Conservation (phyloP, 257 asterid species). For the Dorcoceras hygrometricum region DNA sequence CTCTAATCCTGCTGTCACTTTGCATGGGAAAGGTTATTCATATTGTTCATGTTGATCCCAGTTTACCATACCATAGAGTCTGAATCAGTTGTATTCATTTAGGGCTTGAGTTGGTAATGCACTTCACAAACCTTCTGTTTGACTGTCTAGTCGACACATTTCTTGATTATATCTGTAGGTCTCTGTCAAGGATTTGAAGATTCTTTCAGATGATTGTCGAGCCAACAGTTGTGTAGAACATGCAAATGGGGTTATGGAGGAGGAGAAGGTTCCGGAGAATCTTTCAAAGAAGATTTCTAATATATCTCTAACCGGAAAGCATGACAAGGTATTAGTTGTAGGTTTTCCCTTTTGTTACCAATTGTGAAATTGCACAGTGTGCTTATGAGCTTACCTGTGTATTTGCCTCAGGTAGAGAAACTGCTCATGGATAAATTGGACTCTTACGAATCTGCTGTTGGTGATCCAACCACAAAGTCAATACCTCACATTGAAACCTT, state of each 20-base stretch:
- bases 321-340: slow-evolving; percentile 52
- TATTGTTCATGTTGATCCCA: not conserved
- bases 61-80: not conserved
- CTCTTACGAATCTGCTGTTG: slow-evolving; percentile 69
- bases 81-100: not conserved
- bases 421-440: slow-evolving; percentile 75
- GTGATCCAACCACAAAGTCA: slow-evolving; percentile 57
- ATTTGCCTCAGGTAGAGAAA: slow-evolving; percentile 53
- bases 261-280: slow-evolving; percentile 81
- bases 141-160: slow-evolving; percentile 2
- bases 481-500: slow-evolving; percentile 45
- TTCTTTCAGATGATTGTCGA: slow-evolving; percentile 59
- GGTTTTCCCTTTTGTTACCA: slow-evolving; percentile 10
- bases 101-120: not conserved
- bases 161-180: slow-evolving; percentile 33
- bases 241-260: slow-evolving; percentile 85
- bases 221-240: slow-evolving; percentile 85
- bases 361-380: not conserved
- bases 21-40: not conserved
- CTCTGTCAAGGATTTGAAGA: slow-evolving; percentile 60
- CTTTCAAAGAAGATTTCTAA: slow-evolving; percentile 67
- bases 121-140: slow-evolving; percentile 8
- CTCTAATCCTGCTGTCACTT: slow-evolving; percentile 7
- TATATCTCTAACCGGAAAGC: slow-evolving; percentile 64
- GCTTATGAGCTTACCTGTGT: slow-evolving; percentile 6